A percentile compares a stretch with the other conserved stretches of the same genome.
These are phyloP conservation scores for Rosa hybrid DNA, from an alignment of 331 rosid genomes.

Conservation along the genomic window DNA sequence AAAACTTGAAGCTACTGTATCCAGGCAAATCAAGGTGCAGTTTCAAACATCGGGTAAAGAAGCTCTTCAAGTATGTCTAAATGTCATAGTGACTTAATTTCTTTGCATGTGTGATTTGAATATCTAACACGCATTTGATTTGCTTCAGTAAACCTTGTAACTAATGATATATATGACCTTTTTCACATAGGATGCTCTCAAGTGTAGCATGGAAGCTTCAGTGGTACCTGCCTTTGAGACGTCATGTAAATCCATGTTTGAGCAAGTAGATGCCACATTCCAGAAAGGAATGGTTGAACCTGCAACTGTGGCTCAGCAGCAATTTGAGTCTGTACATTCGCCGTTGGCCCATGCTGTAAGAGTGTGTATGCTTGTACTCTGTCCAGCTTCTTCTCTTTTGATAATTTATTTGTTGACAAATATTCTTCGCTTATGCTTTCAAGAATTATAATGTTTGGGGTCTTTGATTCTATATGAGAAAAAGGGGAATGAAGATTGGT, in stretches of 20 bases:
- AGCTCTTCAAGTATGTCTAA: constrained; percentile 76
- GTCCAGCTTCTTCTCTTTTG: not conserved
- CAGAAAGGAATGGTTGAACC: constrained; percentile 97
- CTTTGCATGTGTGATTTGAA: constrained; percentile 4
- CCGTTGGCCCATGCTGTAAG: constrained; percentile 80
- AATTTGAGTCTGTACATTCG: constrained; percentile 73
- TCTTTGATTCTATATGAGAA: not conserved
- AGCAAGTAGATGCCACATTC: constrained; percentile 93
- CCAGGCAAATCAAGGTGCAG: constrained; percentile 96
- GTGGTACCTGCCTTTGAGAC: constrained; percentile 88
- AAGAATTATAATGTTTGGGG: not conserved
- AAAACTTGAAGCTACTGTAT: constrained; percentile 88
- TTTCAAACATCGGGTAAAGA: constrained; percentile 95
- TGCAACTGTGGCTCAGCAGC: constrained; percentile 67
- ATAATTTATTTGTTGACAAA: not conserved
- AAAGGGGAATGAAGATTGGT: not conserved
- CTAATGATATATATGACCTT: constrained; percentile 20
- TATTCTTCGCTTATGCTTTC: not conserved
- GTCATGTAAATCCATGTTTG: constrained; percentile 94
- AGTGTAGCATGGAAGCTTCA: constrained; percentile 77
- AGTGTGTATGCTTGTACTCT: constrained; percentile 41
- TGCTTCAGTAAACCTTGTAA: not conserved
- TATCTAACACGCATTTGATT: not conserved
- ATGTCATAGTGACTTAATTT: constrained; percentile 22
- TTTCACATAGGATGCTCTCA: constrained; percentile 67